Conservation (phyloP, 768 basidiomycete genomes). For the Suillus occidentalis region DNA sequence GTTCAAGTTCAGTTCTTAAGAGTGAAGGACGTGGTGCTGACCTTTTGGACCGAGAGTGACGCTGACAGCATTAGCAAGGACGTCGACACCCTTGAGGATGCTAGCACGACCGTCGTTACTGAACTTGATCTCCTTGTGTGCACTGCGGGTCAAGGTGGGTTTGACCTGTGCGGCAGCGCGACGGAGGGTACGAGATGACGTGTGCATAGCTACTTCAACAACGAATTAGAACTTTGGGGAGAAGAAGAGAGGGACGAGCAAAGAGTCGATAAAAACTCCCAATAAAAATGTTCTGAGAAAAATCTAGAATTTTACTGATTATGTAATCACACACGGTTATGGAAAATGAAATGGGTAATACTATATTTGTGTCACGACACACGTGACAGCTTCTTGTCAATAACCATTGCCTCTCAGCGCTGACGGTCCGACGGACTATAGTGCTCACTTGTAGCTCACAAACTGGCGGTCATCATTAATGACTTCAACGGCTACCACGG, state of each 20-base stretch:
- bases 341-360: not conserved
- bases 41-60: constrained; percentile 98
- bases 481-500: constrained; percentile 37
- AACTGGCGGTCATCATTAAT: constrained; percentile 11
- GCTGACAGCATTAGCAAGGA: constrained; percentile 94
- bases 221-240: constrained; percentile 15
- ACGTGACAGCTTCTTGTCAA: not conserved
- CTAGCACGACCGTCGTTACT: constrained; percentile 92
- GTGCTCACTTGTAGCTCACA: not conserved
- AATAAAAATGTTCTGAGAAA: constrained; percentile 31
- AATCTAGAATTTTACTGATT: constrained; percentile 26
- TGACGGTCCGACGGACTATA: not conserved
- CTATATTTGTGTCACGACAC: not conserved
- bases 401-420: not conserved
- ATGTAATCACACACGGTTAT: not conserved
- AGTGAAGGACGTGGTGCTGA: constrained; percentile 26
- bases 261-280: constrained; percentile 14
- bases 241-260: constrained; percentile 10
- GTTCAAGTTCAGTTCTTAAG: constrained; percentile 12
- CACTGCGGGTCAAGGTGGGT: constrained; percentile 63
- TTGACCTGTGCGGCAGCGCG: constrained; percentile 59
- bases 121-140: constrained; percentile 97
- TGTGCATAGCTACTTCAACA: constrained; percentile 52
- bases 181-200: constrained; percentile 67
- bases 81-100: constrained; percentile 94